phyloP scores from a whole-genome alignment of 2,329 filamentous ascomycete species.

The Beauveria bassiana region DNA sequence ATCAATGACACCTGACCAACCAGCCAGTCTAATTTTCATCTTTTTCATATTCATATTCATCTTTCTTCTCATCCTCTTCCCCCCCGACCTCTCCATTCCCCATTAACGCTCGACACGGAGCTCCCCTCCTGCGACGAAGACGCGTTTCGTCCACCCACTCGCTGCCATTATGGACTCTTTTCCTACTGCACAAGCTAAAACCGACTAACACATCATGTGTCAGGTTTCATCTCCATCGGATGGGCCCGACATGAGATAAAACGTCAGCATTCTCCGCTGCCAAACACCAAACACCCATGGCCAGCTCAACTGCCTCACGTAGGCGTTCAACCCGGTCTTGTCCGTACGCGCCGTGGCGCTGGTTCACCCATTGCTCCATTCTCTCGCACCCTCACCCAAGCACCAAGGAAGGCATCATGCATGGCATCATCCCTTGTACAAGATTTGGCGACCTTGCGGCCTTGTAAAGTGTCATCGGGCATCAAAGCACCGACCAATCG shows the following conservation, averaged over 20 bases:
- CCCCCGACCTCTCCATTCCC: neutral
- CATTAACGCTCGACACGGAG: neutral
- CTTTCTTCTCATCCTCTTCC: neutral
- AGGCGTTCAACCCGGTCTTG: neutral
- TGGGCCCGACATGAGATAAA: neutral
- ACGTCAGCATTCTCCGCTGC: neutral
- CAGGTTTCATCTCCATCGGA: constrained; percentile 5
- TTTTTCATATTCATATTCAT: neutral
- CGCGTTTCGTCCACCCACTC: constrained; percentile 4
- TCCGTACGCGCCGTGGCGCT: neutral
- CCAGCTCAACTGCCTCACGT: neutral
- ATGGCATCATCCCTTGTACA: no score
- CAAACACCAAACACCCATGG: neutral
- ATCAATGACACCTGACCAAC: neutral
- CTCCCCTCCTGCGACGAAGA: constrained; percentile 5
- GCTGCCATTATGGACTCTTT: neutral
- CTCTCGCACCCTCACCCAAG: no score
- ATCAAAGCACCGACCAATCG: no score
- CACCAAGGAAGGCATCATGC: no score
- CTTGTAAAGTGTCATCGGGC: no score
- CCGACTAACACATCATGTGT: neutral
- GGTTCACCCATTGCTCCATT: no score
- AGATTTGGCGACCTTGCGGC: no score
- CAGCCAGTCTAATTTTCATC: neutral
- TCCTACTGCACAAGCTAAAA: neutral